Percentiles rank a stretch among this genome's conserved stretches.
These are phyloP conservation scores for Leccinum solheimii DNA, from an alignment of 1,284 basidiomycete species.

Conservation along the genomic window DNA sequence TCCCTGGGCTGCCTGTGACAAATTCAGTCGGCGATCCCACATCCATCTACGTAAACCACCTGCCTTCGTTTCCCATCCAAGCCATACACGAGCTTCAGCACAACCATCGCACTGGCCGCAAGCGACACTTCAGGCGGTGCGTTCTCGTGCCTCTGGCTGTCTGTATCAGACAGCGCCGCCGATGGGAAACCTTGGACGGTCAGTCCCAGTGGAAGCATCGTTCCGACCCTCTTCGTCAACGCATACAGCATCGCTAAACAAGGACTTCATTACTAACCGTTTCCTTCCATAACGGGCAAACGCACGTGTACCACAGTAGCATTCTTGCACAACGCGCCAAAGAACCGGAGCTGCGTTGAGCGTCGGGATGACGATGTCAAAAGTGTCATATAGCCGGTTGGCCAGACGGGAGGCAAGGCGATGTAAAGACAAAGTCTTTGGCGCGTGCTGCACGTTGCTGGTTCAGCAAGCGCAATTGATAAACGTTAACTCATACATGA, in stretches of 20 bases:
- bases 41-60: conserved; percentile 8
- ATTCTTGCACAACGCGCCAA: conserved; percentile 70
- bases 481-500: conserved; percentile 42
- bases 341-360: conserved; percentile 77
- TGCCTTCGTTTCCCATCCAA: conserved; percentile 71
- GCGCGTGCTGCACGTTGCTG: conserved; percentile 53
- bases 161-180: conserved; percentile 45
- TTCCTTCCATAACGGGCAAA: conserved; percentile 22
- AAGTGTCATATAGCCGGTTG: conserved; percentile 50
- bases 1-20: conserved; percentile 48
- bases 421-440: conserved; percentile 59
- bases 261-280: conserved; percentile 5
- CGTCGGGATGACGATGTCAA: conserved; percentile 72
- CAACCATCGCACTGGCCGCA: conserved; percentile 63
- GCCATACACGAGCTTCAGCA: conserved; percentile 83
- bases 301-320: conserved; percentile 77
- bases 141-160: conserved; percentile 55
- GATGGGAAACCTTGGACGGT: conserved; percentile 58
- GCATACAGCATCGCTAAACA: conserved; percentile 60
- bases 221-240: conserved; percentile 58
- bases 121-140: conserved; percentile 78
- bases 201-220: conserved; percentile 59
- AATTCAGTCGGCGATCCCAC: conserved; percentile 10
- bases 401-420: conserved; percentile 62
- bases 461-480: conserved; percentile 19